A percentile compares a stretch with the other conserved stretches of the same genome.
These are phyloP conservation scores for Cynanchum wilfordii DNA, from an alignment of 257 asterid species.

Conservation along the genomic window DNA sequence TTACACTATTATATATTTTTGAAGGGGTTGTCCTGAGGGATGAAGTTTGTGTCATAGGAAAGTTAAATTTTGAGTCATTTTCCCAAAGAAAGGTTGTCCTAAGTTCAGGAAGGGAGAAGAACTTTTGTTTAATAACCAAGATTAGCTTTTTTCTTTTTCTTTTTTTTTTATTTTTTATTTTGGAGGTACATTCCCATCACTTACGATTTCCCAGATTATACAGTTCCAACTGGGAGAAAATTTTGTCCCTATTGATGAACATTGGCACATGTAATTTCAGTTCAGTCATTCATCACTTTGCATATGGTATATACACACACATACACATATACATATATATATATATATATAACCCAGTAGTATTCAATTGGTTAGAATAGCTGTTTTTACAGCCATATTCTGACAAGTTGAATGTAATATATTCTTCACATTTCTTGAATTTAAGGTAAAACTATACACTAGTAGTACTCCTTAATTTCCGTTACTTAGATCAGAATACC, in stretches of 20 bases:
- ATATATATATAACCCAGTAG: too few species aligned
- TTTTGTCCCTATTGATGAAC: background rate
- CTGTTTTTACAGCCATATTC: background rate
- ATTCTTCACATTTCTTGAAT: background rate
- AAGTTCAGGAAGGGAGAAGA: background rate
- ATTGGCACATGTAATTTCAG: background rate
- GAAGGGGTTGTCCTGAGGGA: background rate
- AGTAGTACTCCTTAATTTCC: too few species aligned
- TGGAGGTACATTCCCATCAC: background rate
- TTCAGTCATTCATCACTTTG: background rate
- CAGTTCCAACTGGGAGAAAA: background rate
- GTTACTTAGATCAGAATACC: too few species aligned
- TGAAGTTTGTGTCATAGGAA: background rate
- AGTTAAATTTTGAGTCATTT: background rate
- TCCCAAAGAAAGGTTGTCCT: slow-evolving; percentile 2
- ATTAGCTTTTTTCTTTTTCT: too few species aligned
- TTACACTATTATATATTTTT: background rate
- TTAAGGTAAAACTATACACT: background rate
- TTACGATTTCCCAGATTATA: background rate
- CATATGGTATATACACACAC: too few species aligned
- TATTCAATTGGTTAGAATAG: background rate
- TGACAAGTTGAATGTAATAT: too few species aligned
- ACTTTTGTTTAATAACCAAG: too few species aligned
- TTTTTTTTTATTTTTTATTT: too few species aligned
- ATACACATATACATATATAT: too few species aligned